Evolutionary conservation across 2,329 filamentous ascomycete genomes (phyloP).

Genomic region (Biscogniauxia mediterranea): DNA sequence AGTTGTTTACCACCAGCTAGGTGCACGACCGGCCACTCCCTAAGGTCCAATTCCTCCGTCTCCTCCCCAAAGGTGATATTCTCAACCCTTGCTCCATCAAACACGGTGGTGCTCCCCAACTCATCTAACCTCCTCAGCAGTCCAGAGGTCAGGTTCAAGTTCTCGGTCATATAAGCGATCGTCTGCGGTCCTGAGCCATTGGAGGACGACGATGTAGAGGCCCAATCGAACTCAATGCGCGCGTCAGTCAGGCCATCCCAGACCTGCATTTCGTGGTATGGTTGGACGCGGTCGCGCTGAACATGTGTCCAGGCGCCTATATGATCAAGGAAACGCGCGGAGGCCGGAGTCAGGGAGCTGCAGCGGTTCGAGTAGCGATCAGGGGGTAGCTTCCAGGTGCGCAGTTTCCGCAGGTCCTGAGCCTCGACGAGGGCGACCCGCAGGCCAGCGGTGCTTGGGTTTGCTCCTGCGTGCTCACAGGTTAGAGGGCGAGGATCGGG

Average conservation of each 20-base stretch:
- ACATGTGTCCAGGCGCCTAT: constrained; percentile 87
- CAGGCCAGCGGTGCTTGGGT: constrained; percentile 70
- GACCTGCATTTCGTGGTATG: constrained; percentile 95
- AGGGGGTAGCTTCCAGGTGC: constrained; percentile 63
- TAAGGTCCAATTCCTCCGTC: constrained; percentile 69
- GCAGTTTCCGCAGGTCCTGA: constrained; percentile 73
- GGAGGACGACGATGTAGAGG: constrained; percentile 24
- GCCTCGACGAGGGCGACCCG: constrained; percentile 87
- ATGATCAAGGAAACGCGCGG: constrained; percentile 74
- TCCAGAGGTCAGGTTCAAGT: constrained; percentile 79
- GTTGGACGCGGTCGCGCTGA: constrained; percentile 70
- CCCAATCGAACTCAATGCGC: constrained; percentile 85
- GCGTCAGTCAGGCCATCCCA: constrained; percentile 93
- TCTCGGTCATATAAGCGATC: constrained; percentile 97
- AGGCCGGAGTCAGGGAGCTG: constrained; percentile 88
- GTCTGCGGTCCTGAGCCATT: constrained; percentile 45
- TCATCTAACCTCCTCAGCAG: constrained; percentile 70
- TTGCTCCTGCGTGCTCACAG: constrained; percentile 58
- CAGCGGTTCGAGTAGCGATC: constrained; percentile 87
- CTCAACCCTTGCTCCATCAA: constrained; percentile 75
- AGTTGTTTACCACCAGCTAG: constrained; percentile 67
- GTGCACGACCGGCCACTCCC: constrained; percentile 82
- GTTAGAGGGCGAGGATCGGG: constrained; percentile 1
- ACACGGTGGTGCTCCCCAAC: constrained; percentile 66
- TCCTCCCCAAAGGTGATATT: constrained; percentile 74